Conservation (phyloP, 75 land plant genomes). For the Selaginella moellendorffii region DNA sequence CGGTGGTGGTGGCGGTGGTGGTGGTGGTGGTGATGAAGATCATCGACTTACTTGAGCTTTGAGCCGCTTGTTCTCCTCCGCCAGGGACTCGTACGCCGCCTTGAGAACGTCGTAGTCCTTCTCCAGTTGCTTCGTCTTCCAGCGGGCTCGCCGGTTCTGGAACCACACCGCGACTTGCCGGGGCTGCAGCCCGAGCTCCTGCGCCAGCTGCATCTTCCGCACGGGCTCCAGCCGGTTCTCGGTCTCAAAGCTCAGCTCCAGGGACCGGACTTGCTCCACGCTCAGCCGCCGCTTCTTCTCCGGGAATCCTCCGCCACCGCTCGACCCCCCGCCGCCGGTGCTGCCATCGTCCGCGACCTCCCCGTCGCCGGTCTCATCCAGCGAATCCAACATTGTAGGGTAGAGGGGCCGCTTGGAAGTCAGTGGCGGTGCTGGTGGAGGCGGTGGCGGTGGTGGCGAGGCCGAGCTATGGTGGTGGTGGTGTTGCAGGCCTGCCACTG, state of each 20-base stretch:
- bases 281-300: slow-evolving; percentile 6
- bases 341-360: slow-evolving; percentile 1
- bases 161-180: slow-evolving; percentile 6
- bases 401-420: neutral
- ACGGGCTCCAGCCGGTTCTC: slow-evolving; percentile 7
- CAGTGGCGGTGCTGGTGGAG: neutral
- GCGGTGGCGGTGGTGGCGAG: neutral
- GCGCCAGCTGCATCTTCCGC: slow-evolving; percentile 9
- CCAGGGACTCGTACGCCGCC: neutral
- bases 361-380: neutral
- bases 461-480: neutral
- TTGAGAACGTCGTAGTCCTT: slow-evolving; percentile 5
- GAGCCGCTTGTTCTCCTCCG: slow-evolving; percentile 9
- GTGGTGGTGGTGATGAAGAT: no score
- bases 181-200: slow-evolving; percentile 9
- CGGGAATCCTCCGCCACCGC: neutral
- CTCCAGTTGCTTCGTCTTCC: slow-evolving; percentile 10
- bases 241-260: slow-evolving; percentile 1
- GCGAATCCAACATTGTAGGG: neutral
- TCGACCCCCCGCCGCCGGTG: neutral
- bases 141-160: slow-evolving; percentile 4
- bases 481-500: neutral
- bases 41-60: slow-evolving; percentile 6
- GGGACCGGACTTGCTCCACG: slow-evolving; percentile 9
- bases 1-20: no score